A percentile compares a stretch with the other conserved stretches of the same genome.
Conservation (phyloP, 148 eudicot genomes). For the Vaccinium corymbosum region DNA sequence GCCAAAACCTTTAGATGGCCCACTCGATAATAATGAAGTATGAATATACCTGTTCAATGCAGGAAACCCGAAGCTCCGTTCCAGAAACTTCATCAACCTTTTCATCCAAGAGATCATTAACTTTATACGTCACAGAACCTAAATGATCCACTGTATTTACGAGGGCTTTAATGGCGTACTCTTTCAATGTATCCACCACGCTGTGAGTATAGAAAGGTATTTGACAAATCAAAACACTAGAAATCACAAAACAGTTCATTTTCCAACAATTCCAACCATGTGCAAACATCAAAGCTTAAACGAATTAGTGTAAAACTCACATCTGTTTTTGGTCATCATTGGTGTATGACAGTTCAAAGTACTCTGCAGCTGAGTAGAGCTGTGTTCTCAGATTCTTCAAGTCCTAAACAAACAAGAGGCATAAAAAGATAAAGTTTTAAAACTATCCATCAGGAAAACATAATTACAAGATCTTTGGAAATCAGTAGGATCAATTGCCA, state of each 20-base stretch:
- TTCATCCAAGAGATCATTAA: slow-evolving; percentile 75
- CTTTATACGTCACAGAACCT: slow-evolving; percentile 84
- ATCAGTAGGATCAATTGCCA: background rate
- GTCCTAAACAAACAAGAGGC: slow-evolving; percentile 49
- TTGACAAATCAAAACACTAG: slow-evolving; percentile 15
- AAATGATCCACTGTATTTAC: slow-evolving; percentile 92
- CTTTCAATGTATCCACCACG: slow-evolving; percentile 79
- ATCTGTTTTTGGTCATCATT: slow-evolving; percentile 77
- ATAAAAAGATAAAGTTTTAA: background rate
- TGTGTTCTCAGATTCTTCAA: slow-evolving; percentile 83
- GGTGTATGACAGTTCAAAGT: slow-evolving; percentile 72
- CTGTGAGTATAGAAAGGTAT: slow-evolving; percentile 34
- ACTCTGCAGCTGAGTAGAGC: slow-evolving; percentile 91
- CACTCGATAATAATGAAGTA: background rate
- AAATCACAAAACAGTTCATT: slow-evolving; percentile 8
- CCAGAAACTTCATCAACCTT: slow-evolving; percentile 78
- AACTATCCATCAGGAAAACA: background rate
- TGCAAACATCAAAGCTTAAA: background rate
- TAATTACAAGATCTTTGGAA: background rate
- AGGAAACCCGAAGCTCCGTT: slow-evolving; percentile 69
- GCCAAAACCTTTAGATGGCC: background rate
- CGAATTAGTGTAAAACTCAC: slow-evolving; percentile 42
- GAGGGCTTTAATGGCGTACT: slow-evolving; percentile 80
- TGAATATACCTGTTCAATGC: slow-evolving; percentile 73
- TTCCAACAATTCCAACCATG: background rate